Percentiles rank a stretch among this genome's conserved stretches.
Conservation (phyloP, 192 early-diverging fungal genomes). For the Coemansia sp. region DNA sequence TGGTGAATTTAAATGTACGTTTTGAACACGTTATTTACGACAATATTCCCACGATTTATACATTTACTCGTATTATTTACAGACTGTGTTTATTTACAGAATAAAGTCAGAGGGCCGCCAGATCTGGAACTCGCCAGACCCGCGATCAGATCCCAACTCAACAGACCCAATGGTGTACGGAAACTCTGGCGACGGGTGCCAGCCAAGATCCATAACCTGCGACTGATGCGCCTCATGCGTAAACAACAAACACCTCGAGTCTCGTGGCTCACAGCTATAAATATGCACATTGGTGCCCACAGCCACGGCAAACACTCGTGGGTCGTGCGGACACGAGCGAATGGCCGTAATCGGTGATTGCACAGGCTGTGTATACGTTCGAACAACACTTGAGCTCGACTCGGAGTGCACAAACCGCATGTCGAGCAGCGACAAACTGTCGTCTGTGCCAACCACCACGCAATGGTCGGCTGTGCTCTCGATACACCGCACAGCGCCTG, state of each 20-base stretch:
- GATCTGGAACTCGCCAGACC: slow-evolving; percentile 43
- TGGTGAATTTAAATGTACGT: too few species aligned
- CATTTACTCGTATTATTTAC: too few species aligned
- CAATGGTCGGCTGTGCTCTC: slow-evolving; percentile 11
- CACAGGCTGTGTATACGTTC: neutral
- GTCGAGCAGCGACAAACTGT: slow-evolving; percentile 28
- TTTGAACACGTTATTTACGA: too few species aligned
- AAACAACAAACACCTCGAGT: slow-evolving; percentile 14
- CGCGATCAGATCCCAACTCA: slow-evolving; percentile 20
- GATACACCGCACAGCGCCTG: slow-evolving; percentile 20
- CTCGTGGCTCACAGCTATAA: slow-evolving; percentile 9
- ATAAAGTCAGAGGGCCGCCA: slow-evolving; percentile 28
- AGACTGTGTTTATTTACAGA: neutral
- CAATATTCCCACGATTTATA: too few species aligned
- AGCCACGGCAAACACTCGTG: slow-evolving; percentile 36
- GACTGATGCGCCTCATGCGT: slow-evolving; percentile 39
- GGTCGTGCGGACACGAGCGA: slow-evolving; percentile 34
- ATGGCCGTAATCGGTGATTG: slow-evolving; percentile 5
- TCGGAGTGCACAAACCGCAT: slow-evolving; percentile 21
- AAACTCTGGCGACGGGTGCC: slow-evolving; percentile 35
- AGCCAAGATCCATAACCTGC: slow-evolving; percentile 32
- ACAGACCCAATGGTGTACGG: slow-evolving; percentile 45
- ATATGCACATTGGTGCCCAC: slow-evolving; percentile 29
- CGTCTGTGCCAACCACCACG: slow-evolving; percentile 30
- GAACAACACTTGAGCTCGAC: neutral